Evolutionary conservation across 2,329 filamentous ascomycete species (phyloP).

Genomic region (Clonostachys rhizophaga): DNA sequence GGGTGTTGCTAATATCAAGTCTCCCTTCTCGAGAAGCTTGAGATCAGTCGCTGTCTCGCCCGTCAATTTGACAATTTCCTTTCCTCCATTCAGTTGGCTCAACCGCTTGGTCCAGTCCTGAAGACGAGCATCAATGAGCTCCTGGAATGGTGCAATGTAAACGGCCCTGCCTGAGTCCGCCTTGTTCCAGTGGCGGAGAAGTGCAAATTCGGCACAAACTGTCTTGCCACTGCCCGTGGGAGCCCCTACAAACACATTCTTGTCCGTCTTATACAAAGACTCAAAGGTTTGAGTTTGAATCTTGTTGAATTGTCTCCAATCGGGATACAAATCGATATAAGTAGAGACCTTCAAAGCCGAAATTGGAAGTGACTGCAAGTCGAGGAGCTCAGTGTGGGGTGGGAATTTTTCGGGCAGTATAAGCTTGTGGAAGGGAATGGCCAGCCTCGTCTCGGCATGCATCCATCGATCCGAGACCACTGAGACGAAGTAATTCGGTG

Average conservation of each 20-base stretch:
- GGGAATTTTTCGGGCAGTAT: constrained; percentile 94
- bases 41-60: constrained; percentile 90
- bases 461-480: constrained; percentile 96
- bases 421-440: constrained; percentile 92
- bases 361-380: constrained; percentile 86
- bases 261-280: constrained; percentile 82
- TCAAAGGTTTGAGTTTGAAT: constrained; percentile 98
- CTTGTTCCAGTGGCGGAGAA: constrained; percentile 78
- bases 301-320: constrained; percentile 90
- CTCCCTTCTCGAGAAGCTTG: constrained; percentile 79
- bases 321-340: constrained; percentile 74
- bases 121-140: constrained; percentile 76
- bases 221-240: constrained; percentile 95
- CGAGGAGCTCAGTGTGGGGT: constrained; percentile 84
- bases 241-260: constrained; percentile 91
- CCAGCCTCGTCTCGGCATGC: constrained; percentile 90
- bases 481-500: constrained; percentile 97
- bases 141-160: constrained; percentile 92
- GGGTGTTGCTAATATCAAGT: constrained; percentile 89
- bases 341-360: constrained; percentile 84
- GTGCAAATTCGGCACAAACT: constrained; percentile 89
- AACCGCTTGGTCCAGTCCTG: constrained; percentile 85
- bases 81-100: constrained; percentile 69
- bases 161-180: constrained; percentile 65
- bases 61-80: constrained; percentile 86